Conservation (phyloP, 1,284 basidiomycete genomes). For the Coriolopsis trogii region DNA sequence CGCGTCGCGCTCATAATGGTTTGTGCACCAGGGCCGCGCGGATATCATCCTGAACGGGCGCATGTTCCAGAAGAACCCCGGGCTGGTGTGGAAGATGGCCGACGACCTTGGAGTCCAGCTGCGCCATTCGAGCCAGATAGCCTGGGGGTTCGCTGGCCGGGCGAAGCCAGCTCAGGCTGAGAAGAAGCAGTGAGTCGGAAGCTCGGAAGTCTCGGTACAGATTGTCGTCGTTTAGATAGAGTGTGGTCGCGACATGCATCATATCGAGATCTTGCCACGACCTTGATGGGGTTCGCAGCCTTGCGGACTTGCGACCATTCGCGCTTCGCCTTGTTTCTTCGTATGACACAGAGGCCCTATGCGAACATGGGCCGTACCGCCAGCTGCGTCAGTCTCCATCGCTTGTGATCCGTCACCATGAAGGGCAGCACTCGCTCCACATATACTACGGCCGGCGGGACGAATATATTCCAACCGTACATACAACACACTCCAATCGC, state of each 20-base stretch:
- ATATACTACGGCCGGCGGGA: no score
- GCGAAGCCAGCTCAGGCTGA: neutral
- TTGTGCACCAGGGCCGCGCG: constrained; percentile 28
- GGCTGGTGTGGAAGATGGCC: constrained; percentile 50
- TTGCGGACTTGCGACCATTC: no score
- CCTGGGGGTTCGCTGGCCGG: constrained; percentile 45
- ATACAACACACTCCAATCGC: constrained; percentile 8
- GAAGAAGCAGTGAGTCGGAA: neutral
- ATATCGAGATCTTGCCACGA: no score
- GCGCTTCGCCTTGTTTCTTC: no score
- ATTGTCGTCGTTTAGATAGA: no score
- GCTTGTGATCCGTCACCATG: no score
- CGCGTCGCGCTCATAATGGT: neutral
- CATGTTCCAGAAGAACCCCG: constrained; percentile 59
- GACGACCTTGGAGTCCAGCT: constrained; percentile 53
- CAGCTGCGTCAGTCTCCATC: no score
- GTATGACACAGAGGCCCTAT: no score
- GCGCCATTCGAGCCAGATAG: constrained; percentile 49
- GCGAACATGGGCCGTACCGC: no score
- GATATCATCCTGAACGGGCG: constrained; percentile 50
- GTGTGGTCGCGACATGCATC: no score
- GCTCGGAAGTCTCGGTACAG: neutral
- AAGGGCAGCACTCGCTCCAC: no score
- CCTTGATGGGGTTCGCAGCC: no score
- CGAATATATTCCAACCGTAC: constrained; percentile 17